Evolutionary conservation across 192 early-diverging fungal genomes (phyloP).

Genomic region (Linnemannia elongata): DNA sequence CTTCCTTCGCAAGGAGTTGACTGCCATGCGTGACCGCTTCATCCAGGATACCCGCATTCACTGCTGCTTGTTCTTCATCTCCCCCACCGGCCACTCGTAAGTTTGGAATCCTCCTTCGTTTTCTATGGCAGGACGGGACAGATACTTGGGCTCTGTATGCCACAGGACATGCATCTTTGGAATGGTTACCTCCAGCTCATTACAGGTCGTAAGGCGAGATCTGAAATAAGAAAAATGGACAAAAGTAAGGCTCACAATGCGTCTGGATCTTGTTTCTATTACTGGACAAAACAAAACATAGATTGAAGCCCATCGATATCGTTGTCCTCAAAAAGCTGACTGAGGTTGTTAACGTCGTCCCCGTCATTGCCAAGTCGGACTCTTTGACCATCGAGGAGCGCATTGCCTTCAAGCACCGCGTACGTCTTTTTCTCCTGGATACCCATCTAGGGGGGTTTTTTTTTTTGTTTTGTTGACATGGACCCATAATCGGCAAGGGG

Average conservation of each 20-base stretch:
- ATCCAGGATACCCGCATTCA: conserved; percentile 97
- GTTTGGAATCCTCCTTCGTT: conserved; percentile 22
- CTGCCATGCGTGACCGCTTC: conserved; percentile 86
- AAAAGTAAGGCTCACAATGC: neutral
- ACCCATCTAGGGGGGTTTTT: neutral
- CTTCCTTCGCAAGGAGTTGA: conserved; percentile 94
- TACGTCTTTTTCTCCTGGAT: conserved; percentile 41
- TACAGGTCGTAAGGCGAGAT: neutral
- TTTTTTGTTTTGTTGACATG: neutral
- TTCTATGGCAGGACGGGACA: neutral
- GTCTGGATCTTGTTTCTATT: neutral
- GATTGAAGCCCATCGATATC: conserved; percentile 89
- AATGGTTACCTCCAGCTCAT: neutral
- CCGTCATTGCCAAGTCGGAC: conserved; percentile 93
- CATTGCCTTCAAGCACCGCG: conserved; percentile 83
- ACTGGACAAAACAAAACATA: conserved; percentile 22
- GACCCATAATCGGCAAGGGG: no score
- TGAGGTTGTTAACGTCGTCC: conserved; percentile 88
- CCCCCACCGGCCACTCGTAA: conserved; percentile 94
- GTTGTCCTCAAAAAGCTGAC: conserved; percentile 87
- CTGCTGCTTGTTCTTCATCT: conserved; percentile 96
- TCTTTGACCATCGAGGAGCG: conserved; percentile 89
- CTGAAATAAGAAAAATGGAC: neutral
- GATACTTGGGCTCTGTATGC: neutral
- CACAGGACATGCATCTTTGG: neutral